phyloP scores from a whole-genome alignment of 1,284 basidiomycete species.

The Cryptococcus wingfieldii region DNA sequence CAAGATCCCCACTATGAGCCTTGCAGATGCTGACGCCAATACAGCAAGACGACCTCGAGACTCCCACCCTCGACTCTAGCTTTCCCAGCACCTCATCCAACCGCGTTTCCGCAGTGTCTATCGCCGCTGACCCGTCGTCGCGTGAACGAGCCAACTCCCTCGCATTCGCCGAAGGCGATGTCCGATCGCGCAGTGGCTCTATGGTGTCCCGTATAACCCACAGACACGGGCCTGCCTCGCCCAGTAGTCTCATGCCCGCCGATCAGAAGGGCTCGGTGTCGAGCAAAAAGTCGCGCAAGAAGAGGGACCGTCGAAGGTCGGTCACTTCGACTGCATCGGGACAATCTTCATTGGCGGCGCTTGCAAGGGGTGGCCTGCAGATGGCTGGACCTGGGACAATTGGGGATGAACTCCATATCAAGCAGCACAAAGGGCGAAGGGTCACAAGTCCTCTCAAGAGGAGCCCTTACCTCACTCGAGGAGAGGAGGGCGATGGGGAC shows the following conservation, averaged over 20 bases:
- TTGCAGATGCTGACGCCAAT: not conserved
- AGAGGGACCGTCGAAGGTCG: constrained; percentile 22
- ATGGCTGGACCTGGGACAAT: constrained; percentile 13
- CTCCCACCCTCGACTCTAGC: not conserved
- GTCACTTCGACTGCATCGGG: constrained; percentile 20
- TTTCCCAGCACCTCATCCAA: not conserved
- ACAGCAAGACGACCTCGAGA: not conserved
- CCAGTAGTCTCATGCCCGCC: constrained; percentile 12
- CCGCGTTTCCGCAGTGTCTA: not conserved
- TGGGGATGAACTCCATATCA: constrained; percentile 6
- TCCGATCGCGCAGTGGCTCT: constrained; percentile 18
- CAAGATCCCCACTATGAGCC: not conserved
- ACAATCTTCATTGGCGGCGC: constrained; percentile 25
- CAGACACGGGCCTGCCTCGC: constrained; percentile 3
- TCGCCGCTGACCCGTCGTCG: not conserved
- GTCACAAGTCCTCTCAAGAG: constrained; percentile 4
- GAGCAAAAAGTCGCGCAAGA: constrained; percentile 18
- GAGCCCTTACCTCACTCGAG: constrained; percentile 24
- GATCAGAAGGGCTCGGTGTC: constrained; percentile 11
- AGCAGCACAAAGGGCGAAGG: constrained; percentile 1
- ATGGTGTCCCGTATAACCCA: constrained; percentile 20
- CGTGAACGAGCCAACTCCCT: constrained; percentile 11
- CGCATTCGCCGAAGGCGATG: constrained; percentile 4
- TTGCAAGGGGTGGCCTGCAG: constrained; percentile 36
- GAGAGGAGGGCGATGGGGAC: constrained; percentile 50